Conservation (phyloP, 768 basidiomycete species). For the Russula virescens region DNA sequence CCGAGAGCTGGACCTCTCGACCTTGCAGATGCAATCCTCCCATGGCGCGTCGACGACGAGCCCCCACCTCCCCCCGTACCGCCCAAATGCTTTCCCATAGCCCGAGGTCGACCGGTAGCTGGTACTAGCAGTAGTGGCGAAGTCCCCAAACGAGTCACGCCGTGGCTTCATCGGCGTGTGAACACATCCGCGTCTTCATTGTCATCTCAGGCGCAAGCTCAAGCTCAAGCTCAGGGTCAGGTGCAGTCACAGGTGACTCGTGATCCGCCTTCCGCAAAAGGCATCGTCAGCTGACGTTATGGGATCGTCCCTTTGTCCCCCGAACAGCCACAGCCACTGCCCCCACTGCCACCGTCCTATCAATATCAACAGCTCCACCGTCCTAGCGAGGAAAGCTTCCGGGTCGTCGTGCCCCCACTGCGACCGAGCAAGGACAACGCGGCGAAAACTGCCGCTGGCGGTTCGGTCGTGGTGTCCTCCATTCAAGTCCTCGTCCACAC, state of each 20-base stretch:
- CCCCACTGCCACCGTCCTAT: constrained; percentile 1
- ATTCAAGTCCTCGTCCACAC: neutral
- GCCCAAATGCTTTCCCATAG: neutral
- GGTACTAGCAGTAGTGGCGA: neutral
- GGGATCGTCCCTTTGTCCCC: neutral
- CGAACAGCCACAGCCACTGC: too few species aligned
- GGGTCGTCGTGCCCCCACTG: neutral
- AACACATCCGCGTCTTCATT: neutral
- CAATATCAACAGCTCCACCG: neutral
- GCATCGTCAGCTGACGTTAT: neutral
- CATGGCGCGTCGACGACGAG: neutral
- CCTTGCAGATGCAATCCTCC: neutral
- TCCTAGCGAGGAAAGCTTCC: constrained; percentile 3
- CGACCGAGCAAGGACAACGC: neutral
- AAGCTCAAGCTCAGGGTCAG: too few species aligned
- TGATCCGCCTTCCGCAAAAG: neutral
- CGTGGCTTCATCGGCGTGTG: constrained; percentile 14
- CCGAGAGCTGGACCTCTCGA: constrained; percentile 14
- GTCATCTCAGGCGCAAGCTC: neutral
- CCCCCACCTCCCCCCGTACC: constrained; percentile 5
- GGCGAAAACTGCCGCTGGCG: neutral
- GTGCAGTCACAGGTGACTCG: neutral
- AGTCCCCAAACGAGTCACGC: constrained; percentile 12
- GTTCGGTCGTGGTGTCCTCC: neutral
- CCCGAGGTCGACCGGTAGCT: neutral